Evolutionary conservation across 2,329 filamentous ascomycete genomes (phyloP), one percentile per base, ranked within the genome.

Genomic region (Cladosporium sphaerospermum): DNA sequence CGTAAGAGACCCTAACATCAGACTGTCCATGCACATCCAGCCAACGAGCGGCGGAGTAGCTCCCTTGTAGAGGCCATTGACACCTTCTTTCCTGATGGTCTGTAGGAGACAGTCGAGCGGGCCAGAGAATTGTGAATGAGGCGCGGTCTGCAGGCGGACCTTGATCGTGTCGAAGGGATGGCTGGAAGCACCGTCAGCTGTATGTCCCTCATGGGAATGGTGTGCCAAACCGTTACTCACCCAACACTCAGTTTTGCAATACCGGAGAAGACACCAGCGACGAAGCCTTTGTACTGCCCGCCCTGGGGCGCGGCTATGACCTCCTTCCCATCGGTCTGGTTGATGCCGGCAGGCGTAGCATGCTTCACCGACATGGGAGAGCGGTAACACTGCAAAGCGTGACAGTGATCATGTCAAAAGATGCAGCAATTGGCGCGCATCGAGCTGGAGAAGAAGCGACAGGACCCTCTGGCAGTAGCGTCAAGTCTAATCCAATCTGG

Each of bases 21-120:
- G 69, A 52, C 79, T 83, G 74, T 99, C 93, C 92, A 97, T 97
- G 65, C 95, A 89, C 87, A 97, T 96, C 93, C 93, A 97, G 62
- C 93, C 93, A 48, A 96, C 83, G 45, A 97, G 77, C 49, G 93
- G 93, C 53, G 92, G 92, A 28, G 88, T 89, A 9, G 90, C 90
- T 63, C 92, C 91, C 74, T 97, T 99, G 79, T 97, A 99, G 40
- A 99, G 76, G 3, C 89, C 93, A 47, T 78, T 73, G 44, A 95
- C 73, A 45, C 92, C 92, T 71, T 99, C 93, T 67, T 90, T 86
- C 56, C 86, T 82, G 28, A 97, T 60, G 9, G 93, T 99, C 69
- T 92, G 85, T 53, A 87, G 70, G 9, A 96, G 75, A 67, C 93
- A 97, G 69, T 96, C 85, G 32, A 95, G 69, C 0, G 93, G 91